A percentile compares a stretch with the other conserved stretches of the same genome.
These are phyloP conservation scores for Penicillium sp. DNA, from an alignment of 2,329 filamentous ascomycete genomes.

Conservation along the genomic window DNA sequence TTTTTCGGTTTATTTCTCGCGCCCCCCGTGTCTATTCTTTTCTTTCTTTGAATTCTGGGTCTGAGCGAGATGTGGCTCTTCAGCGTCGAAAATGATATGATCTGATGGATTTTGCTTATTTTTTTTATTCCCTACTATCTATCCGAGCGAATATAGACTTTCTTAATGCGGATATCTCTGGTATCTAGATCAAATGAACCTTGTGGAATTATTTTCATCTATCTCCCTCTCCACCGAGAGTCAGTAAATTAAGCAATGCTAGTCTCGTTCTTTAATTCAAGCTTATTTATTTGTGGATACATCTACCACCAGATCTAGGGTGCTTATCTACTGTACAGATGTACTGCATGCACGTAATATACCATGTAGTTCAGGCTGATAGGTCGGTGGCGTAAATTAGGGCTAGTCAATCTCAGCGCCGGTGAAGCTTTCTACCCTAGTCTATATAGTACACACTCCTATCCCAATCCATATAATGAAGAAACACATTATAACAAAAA, in stretches of 20 bases:
- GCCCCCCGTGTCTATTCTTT: background rate
- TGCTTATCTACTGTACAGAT: background rate
- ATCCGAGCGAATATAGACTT: slow-evolving; percentile 1
- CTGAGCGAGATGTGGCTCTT: slow-evolving; percentile 1
- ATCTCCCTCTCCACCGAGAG: slow-evolving; percentile 21
- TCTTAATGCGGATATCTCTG: slow-evolving; percentile 4
- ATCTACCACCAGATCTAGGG: background rate
- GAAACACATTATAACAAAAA: too few relatives aligned
- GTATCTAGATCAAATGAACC: slow-evolving; percentile 6
- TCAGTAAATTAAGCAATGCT: background rate
- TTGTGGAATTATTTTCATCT: background rate
- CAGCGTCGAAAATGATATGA: slow-evolving; percentile 7
- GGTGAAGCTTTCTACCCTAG: background rate
- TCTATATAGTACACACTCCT: background rate
- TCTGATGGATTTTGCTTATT: slow-evolving; percentile 7
- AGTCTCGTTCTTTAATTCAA: background rate
- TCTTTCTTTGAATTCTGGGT: background rate
- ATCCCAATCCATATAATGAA: background rate
- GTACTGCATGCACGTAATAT: background rate
- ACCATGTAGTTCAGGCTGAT: background rate
- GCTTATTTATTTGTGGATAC: background rate
- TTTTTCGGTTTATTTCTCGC: background rate
- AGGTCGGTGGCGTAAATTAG: background rate
- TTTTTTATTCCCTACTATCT: background rate
- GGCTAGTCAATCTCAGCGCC: background rate